Evolutionary conservation across 768 basidiomycete species (phyloP), one percentile per base, ranked within the genome.

Genomic region (Pulveroboletus sp.): DNA sequence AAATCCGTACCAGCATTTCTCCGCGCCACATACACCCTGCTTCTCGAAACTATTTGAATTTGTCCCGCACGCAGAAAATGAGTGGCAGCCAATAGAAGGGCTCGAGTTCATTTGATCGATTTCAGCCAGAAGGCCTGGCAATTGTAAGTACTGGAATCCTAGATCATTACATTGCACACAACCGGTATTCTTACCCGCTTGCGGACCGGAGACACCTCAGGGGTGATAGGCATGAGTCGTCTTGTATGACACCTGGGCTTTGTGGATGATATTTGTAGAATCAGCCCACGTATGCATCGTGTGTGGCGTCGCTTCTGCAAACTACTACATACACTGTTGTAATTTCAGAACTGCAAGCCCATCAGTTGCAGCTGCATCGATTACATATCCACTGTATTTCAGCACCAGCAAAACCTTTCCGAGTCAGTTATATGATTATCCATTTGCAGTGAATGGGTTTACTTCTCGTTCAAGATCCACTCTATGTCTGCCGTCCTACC

Each of bases 1-100:
- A 14, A 69, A 84, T 51, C 87, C 88, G 0, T 91, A 90, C 55
- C 59, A 54, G 21, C 90, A 92, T 61, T 91, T 87, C 60, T 83
- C 81, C 27, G 75, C 68, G 25, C 72, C 67, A 11, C 77, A 76
- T 13, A 60, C 60, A 6, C 52, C 62, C 10, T 90, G 88, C 60
- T 89, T 77, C 64, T 75, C 76, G 48, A 83, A 79, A 62, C 62
- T 89, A 50, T 90, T 90, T 62, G 87, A 90, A 53, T 58, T 71
- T 42, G 36, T 24, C 17, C 66, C 72, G 47, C 63, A 57, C 40
- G 59, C 60, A 17, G 69, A 69, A 34, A 68, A 72, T 40, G 75
- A 68, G 41, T 80, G 79, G 77, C 70, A 79, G 55, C 72, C 74
- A 7, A 57, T 78, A 51, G 75, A 72, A 50, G 72, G 61, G 25